A percentile compares a stretch with the other conserved stretches of the same genome.
Conservation (phyloP, 495 filamentous ascomycete species). For the Penicillium riverlandense region DNA sequence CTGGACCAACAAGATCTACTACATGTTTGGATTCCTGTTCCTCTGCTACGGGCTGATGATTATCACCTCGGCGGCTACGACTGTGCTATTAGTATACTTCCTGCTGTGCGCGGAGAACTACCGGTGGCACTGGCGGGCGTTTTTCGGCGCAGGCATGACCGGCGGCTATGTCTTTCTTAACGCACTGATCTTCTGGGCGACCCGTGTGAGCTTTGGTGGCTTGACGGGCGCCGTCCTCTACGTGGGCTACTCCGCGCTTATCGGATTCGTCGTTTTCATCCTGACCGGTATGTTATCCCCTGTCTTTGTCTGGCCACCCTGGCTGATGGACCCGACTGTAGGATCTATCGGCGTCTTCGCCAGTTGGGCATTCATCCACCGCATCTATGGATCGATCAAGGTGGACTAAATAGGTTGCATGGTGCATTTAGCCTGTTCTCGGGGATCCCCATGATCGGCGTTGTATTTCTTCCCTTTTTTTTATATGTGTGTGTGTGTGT, state of each 20-base stretch:
- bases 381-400: constrained; percentile 94
- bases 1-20: constrained; percentile 97
- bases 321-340: constrained; percentile 25
- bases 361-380: constrained; percentile 85
- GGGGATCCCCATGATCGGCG: neutral
- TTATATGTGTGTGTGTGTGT: neutral
- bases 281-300: constrained; percentile 66
- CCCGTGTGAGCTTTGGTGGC: constrained; percentile 74
- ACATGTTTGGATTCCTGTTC: constrained; percentile 99
- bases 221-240: constrained; percentile 84
- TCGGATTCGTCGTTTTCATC: constrained; percentile 88
- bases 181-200: constrained; percentile 80
- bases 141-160: constrained; percentile 79
- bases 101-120: constrained; percentile 94
- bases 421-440: constrained; percentile 2
- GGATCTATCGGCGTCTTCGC: constrained; percentile 94
- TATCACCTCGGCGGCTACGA: constrained; percentile 86
- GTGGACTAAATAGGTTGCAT: constrained; percentile 57
- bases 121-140: constrained; percentile 96
- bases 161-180: constrained; percentile 86
- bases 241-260: constrained; percentile 82
- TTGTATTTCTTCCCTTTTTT: neutral
- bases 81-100: constrained; percentile 89
- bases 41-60: constrained; percentile 97
- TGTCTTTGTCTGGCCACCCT: constrained; percentile 3